Evolutionary conservation across 352 stramenopile genomes (phyloP), one percentile per base, ranked within the genome.

Genomic region (Phytophthora cryptogea): DNA sequence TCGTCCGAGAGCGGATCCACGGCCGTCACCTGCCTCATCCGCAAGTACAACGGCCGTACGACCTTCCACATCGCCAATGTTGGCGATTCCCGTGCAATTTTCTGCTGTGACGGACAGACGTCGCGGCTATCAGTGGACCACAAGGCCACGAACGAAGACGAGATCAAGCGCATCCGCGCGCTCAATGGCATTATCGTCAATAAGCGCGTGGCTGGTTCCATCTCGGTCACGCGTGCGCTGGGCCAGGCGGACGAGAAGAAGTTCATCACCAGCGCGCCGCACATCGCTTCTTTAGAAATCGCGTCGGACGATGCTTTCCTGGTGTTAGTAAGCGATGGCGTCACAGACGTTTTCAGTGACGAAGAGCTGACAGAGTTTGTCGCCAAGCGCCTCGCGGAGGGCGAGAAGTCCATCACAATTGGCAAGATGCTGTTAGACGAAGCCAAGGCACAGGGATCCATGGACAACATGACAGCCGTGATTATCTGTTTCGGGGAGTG

Each of bases 401-500:
- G 80, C 20, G 76, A 85, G 35, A 77, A 76, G 17, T 72, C 76
- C 23, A 69, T 83, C 45, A 66, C 63, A 6, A 81, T 91, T 60
- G 88, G 80, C 65, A 79, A 79, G 51, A 71, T 72, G 47, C 49
- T 94, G 23, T 66, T 94, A 10, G 77, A 89, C n/a, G 65, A 86
- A 41, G 80, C 82, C 20, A 91, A 91, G 59, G 54, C 57, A 28
- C 72, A 80, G 50, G 82, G 80, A 27, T 82, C 84, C 39, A 83
- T 83, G 70, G 84, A 94, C 75, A 94, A 94, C 66, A 90, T 94
- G 82, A 92, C 80, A 20, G 80, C 73, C 27, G 77, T 91, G 50
- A 74, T 94, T 56, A 79, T 94, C 35, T 72, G 79, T 78, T 87
- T 91, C 33, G 76, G 70, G 41, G 70, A 80, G 39, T 68, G 17